phyloP scores from a whole-genome alignment of 1,284 basidiomycete species.

The Ustilago vetiveriae region DNA sequence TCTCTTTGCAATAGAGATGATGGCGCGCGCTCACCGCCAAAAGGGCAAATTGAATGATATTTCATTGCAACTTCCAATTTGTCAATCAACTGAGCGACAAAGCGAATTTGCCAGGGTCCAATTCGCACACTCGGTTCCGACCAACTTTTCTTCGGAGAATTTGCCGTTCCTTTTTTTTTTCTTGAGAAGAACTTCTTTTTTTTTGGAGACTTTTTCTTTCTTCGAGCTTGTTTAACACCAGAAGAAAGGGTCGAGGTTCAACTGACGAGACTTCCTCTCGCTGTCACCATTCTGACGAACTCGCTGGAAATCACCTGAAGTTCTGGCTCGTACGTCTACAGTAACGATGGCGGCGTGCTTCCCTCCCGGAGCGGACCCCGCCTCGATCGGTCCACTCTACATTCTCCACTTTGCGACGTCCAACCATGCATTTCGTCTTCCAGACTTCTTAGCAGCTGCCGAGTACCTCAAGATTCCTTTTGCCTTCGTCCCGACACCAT shows the following conservation, averaged over 20 bases:
- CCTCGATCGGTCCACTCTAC: conserved; percentile 55
- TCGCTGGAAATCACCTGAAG: too few species aligned
- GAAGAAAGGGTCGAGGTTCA: too few species aligned
- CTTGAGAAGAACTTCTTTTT: conserved; percentile 2
- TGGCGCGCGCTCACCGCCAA: conserved; percentile 17
- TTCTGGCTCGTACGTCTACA: background rate
- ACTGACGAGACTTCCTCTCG: too few species aligned
- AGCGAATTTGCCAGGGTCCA: conserved; percentile 13
- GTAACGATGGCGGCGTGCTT: conserved; percentile 24
- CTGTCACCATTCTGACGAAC: too few species aligned
- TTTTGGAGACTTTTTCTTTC: background rate
- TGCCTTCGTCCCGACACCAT: conserved; percentile 55
- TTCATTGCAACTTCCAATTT: conserved; percentile 34
- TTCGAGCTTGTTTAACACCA: too few species aligned
- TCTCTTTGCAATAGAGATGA: conserved; percentile 34
- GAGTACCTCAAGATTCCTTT: conserved; percentile 54
- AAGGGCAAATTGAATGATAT: conserved; percentile 41
- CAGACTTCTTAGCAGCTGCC: conserved; percentile 57
- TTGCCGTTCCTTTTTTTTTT: conserved; percentile 6
- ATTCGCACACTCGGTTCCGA: conserved; percentile 10
- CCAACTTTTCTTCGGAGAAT: conserved; percentile 7
- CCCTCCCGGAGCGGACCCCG: conserved; percentile 27
- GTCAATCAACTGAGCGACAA: background rate
- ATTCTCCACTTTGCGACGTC: conserved; percentile 59
- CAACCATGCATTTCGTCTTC: conserved; percentile 56